Evolutionary conservation across 2,329 filamentous ascomycete genomes (phyloP).

Genomic region (Epichloe bromicola): DNA sequence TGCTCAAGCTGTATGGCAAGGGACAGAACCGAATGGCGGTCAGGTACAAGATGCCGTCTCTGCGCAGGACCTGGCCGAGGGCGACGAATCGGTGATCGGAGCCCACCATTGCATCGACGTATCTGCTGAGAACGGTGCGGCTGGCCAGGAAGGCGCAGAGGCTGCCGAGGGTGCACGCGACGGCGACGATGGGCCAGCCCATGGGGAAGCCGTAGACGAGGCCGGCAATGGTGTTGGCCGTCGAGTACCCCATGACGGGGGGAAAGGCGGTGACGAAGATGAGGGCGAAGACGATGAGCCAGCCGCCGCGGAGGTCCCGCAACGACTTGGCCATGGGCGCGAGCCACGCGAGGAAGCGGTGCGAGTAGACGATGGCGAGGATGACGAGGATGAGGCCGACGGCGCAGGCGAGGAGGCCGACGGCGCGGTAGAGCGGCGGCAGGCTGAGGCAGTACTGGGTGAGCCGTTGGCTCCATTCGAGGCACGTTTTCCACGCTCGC

Average conservation of each 20-base stretch:
- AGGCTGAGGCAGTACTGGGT: slow-evolving; percentile 41
- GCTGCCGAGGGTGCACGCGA: slow-evolving; percentile 66
- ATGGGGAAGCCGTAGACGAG: slow-evolving; percentile 43
- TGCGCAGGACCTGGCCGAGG: slow-evolving; percentile 73
- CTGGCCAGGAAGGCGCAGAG: slow-evolving; percentile 69
- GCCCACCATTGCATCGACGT: slow-evolving; percentile 70
- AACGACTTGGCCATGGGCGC: slow-evolving; percentile 62
- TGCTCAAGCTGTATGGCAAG: slow-evolving; percentile 82
- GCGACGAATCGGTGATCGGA: slow-evolving; percentile 80
- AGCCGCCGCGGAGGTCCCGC: slow-evolving; percentile 61
- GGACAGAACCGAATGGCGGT: slow-evolving; percentile 89
- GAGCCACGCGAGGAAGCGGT: slow-evolving; percentile 65
- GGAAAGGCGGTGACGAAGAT: slow-evolving; percentile 73
- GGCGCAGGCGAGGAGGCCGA: slow-evolving; percentile 39
- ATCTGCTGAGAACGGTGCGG: slow-evolving; percentile 62
- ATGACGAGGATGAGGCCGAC: slow-evolving; percentile 43
- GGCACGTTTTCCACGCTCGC: slow-evolving; percentile 19
- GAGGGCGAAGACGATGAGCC: slow-evolving; percentile 60
- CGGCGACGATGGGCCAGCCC: slow-evolving; percentile 74
- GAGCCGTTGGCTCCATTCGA: slow-evolving; percentile 28
- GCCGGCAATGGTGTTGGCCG: slow-evolving; percentile 43
- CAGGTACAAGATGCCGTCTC: slow-evolving; percentile 78
- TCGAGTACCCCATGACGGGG: slow-evolving; percentile 77
- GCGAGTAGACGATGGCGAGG: slow-evolving; percentile 64
- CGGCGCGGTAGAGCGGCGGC: slow-evolving; percentile 46